Evolutionary conservation across 129 eudicot species (phyloP), one percentile per base, ranked within the genome.

Genomic region (Logfia minima): DNA sequence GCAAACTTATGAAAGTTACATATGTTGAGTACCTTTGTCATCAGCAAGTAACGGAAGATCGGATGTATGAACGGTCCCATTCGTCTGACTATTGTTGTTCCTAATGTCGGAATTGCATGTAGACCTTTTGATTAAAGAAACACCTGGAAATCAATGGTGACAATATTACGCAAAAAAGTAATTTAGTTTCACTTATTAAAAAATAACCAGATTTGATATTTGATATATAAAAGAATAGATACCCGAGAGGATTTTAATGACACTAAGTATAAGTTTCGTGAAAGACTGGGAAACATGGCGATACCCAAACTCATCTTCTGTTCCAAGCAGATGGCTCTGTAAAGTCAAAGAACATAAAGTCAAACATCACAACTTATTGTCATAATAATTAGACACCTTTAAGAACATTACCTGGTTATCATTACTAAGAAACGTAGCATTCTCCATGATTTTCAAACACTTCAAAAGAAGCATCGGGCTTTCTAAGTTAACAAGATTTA

Each of bases 391-490:
- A 34, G n/a, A 60, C 75, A 58, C 14, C 74, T 26, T 28, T 29
- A 52, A 35, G 35, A 26, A 8, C 3, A 32, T 66, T 74, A 93
- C 98, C 98, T 93, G 98, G 84, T 90, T 93, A 65, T 90, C 90
- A 52, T 80, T 84, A 71, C 98, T 93, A 63, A 90, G 90, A 77
- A 93, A 90, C 3, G 96, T 90, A 51, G 96, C 93, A 82, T 90
- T 93, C 83, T 93, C 98, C 98, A 93, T 88, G 58, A 93, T 90
- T 80, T 88, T 93, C 84, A 93, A 83, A 82, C 98, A 93, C 85
- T 90, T 93, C 62, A 88, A 84, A 18, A 93, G 84, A 85, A 90
- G 81, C 77, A 79, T 83, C 39, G 90, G 82, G 78, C 95, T 88
- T 85, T 90, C 95, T 8, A 87, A 69, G 70, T 75, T 84, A 56